Conservation (phyloP, 129 eudicot genomes). For the Artemisia argyi region DNA sequence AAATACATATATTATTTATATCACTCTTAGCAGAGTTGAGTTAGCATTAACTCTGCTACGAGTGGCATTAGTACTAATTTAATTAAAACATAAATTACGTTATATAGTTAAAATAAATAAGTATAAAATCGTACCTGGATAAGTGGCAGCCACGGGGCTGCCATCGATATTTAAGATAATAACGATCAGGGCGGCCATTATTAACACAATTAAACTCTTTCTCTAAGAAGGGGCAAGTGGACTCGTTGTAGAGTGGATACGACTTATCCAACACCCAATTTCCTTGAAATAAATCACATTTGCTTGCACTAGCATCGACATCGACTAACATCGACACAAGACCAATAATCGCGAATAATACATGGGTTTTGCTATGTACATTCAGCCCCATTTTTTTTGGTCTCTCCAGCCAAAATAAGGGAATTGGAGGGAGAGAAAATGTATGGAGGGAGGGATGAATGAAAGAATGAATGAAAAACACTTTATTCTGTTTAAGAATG, state of each 20-base stretch:
- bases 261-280: conserved; percentile 61
- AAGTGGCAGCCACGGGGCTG: conserved; percentile 60
- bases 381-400: conserved; percentile 25
- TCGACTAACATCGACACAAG: conserved; percentile 29
- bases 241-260: conserved; percentile 55
- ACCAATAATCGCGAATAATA: not conserved
- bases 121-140: conserved; percentile 42
- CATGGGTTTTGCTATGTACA: not conserved
- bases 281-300: conserved; percentile 63
- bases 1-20: too few species aligned
- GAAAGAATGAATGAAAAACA: not conserved
- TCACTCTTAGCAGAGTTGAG: too few species aligned
- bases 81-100: too few species aligned
- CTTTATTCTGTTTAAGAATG: conserved; percentile 28
- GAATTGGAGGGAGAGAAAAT: conserved; percentile 16
- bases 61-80: too few species aligned
- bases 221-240: conserved; percentile 63
- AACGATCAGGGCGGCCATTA: conserved; percentile 76
- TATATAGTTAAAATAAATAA: not conserved
- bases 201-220: conserved; percentile 65
- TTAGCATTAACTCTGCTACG: too few species aligned
- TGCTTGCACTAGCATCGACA: not conserved
- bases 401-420: conserved; percentile 16
- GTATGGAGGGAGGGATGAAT: conserved; percentile 9
- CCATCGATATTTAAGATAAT: conserved; percentile 70